A percentile compares a stretch with the other conserved stretches of the same genome.
Conservation (phyloP, 129 eudicot species). For the Helianthus annuus region HanXRQr2.0-SUNRISE NC_035441.2:113969099-113969598, state of each 20-base stretch:
- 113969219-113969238: constrained; percentile 64
- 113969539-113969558: constrained; percentile 67
- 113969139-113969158: constrained; percentile 84
- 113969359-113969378: constrained; percentile 81
- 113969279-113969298: constrained; percentile 82
- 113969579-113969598: constrained; percentile 75
- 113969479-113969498: constrained; percentile 86
- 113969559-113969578: constrained; percentile 87
- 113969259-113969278: constrained; percentile 91
- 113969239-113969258: constrained; percentile 96
- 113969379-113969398: constrained; percentile 88
- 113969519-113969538: constrained; percentile 89
- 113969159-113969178: constrained; percentile 72
- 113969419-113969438: constrained; percentile 62
- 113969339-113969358: constrained; percentile 49
- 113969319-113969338: constrained; percentile 62
- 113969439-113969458: constrained; percentile 72
- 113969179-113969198: constrained; percentile 70
- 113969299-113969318: constrained; percentile 72
- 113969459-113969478: constrained; percentile 79
- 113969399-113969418: constrained; percentile 81
- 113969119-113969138: constrained; percentile 77
- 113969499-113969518: constrained; percentile 94
- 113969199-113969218: constrained; percentile 64
- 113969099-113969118: constrained; percentile 79